These are phyloP conservation scores for Entamoeba moshkovskii DNA, from an alignment of 208 protist species.

Conservation along the genomic window DNA sequence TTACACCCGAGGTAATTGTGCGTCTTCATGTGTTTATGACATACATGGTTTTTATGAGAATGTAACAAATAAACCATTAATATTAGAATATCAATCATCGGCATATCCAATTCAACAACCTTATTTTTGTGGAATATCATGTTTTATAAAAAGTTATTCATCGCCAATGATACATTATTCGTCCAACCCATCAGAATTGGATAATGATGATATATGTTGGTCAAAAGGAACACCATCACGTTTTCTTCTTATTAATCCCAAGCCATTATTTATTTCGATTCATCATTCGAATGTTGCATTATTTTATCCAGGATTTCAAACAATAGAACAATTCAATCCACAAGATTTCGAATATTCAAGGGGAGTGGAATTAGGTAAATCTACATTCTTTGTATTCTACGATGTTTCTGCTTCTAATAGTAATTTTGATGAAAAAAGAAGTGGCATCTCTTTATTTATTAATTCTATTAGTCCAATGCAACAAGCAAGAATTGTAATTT, in stretches of 20 bases:
- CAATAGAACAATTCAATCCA: neutral
- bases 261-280: neutral
- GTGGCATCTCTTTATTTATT: neutral
- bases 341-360: neutral
- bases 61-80: neutral
- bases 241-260: neutral
- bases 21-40: neutral
- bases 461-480: neutral
- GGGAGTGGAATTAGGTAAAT: neutral
- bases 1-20: neutral
- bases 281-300: neutral
- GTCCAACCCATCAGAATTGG: neutral
- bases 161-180: neutral
- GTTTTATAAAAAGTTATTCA: neutral
- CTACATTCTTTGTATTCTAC: neutral
- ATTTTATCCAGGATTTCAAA: neutral
- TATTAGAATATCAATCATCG: no score
- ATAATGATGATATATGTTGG: conserved; percentile 1
- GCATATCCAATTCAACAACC: neutral
- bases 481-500: neutral
- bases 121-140: neutral
- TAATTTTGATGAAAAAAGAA: neutral
- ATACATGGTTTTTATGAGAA: neutral
- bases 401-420: neutral
- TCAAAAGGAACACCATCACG: neutral